phyloP scores from a whole-genome alignment of 208 protist species.

The Trypanosoma cruzi region DNA sequence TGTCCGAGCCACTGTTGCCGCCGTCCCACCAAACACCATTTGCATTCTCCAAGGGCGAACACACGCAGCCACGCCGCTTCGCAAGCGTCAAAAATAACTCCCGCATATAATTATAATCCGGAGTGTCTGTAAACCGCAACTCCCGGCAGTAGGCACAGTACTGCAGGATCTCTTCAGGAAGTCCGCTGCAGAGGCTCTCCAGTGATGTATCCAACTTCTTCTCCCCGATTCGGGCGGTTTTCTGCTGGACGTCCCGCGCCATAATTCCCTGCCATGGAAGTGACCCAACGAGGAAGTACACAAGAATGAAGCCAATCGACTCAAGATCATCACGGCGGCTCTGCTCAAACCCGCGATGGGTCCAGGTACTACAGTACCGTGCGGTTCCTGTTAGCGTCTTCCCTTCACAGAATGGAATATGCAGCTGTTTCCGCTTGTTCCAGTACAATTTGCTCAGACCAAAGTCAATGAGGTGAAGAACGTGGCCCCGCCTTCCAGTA shows the following conservation, averaged over 20 bases:
- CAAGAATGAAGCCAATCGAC: slow-evolving; percentile 91
- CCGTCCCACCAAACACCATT: neutral
- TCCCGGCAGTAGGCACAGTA: slow-evolving; percentile 79
- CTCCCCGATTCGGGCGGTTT: slow-evolving; percentile 82
- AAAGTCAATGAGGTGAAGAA: slow-evolving; percentile 98
- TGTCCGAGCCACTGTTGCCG: too few relatives aligned
- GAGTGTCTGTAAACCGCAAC: slow-evolving; percentile 71
- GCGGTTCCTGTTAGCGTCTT: slow-evolving; percentile 99
- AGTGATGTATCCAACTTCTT: slow-evolving; percentile 79
- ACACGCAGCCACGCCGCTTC: slow-evolving; percentile 7
- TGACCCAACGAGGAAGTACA: slow-evolving; percentile 93
- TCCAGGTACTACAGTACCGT: slow-evolving; percentile 99
- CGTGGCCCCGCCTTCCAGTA: slow-evolving; percentile 50
- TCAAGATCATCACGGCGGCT: slow-evolving; percentile 95
- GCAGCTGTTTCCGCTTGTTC: slow-evolving; percentile 92
- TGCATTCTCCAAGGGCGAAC: neutral
- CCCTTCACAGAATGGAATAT: slow-evolving; percentile 98
- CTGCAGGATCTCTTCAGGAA: slow-evolving; percentile 67
- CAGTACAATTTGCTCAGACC: slow-evolving; percentile 98
- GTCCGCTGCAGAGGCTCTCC: slow-evolving; percentile 65
- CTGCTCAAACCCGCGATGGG: slow-evolving; percentile 98
- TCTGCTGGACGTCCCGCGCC: slow-evolving; percentile 68
- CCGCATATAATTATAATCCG: slow-evolving; percentile 83
- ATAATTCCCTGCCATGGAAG: slow-evolving; percentile 95
- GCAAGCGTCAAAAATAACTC: slow-evolving; percentile 60